Conservation (phyloP, 2,329 filamentous ascomycete species). For the Colletotrichum sp. region DNA sequence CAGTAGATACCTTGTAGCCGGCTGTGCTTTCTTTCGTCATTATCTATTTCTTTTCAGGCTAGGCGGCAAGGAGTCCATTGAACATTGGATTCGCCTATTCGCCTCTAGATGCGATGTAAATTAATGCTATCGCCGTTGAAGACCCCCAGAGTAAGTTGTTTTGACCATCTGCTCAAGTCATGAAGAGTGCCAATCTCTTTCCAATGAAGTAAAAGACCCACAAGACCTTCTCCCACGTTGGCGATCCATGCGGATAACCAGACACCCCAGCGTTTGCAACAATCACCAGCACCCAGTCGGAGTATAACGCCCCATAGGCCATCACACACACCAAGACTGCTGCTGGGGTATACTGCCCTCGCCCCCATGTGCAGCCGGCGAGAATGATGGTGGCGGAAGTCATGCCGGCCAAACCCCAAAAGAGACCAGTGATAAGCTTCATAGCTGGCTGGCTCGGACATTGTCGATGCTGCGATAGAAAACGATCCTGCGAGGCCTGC, state of each 20-base stretch:
- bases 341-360: background rate
- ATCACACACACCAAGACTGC: background rate
- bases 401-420: background rate
- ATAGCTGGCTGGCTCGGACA: background rate
- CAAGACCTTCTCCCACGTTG: background rate
- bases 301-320: background rate
- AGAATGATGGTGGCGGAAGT: background rate
- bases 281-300: background rate
- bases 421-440: background rate
- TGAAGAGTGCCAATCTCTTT: background rate
- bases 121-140: background rate
- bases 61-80: background rate
- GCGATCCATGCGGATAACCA: background rate
- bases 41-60: background rate
- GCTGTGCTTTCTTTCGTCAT: background rate
- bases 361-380: background rate
- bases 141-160: fast-evolving
- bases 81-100: background rate
- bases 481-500: background rate
- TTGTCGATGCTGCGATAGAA: background rate
- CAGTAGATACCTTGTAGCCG: too few species aligned
- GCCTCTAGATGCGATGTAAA: background rate
- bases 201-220: background rate
- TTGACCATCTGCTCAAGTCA: background rate
- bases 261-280: background rate